Base-by-base conservation (phyloP, 192 early-diverging fungal genomes). In the Borealophlyctis nickersoniae region DNA sequence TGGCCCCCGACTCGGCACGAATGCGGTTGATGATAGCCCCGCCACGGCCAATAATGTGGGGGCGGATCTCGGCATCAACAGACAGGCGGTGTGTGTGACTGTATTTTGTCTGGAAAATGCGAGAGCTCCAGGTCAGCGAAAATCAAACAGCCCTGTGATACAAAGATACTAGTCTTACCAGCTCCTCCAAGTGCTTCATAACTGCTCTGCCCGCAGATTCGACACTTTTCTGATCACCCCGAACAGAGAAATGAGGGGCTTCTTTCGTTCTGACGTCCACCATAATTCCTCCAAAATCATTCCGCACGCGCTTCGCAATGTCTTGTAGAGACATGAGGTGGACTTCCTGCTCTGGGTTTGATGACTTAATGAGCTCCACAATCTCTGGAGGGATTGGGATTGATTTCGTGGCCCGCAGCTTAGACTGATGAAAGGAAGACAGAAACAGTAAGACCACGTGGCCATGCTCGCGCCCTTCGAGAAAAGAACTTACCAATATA, bases 21-120 rank as follows among this genome's bases (percentile, higher is more conserved):
- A 94, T 86, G 22, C 82, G 71, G 30, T 72, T 77, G 62, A 94
- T 89, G 26, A 84, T 92, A 0, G 76, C 55, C 22, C 92, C 92
- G 45, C 73, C 77, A 65, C 83, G 79, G 52, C 92, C 92, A 62
- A 94, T 92, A 29, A 94, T 81, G 55, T 87, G 80, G 34, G 89
- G 83, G 2, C 69, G 52, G 16, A 78, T 30, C 19, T 68, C 63
- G 27, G 73, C 52, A 2, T 64, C 65, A 45, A 84, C 33, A 16
- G 56, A 34, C 39, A 81, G 28, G 9, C 60, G 67, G 39, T 57
- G 58, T 28, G 60, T 56, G 24, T 62, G 87, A 14, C 77, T 75
- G 69, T 86, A 87, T 26, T 73, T 62, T 16, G 76, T 79, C 77
- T 90, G 84, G 57, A 58, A 35, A 53, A 29, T 24, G 3, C 49